Conservation (phyloP, 306 rosid genomes). For the Ammopiptanthus mongolicus region DNA sequence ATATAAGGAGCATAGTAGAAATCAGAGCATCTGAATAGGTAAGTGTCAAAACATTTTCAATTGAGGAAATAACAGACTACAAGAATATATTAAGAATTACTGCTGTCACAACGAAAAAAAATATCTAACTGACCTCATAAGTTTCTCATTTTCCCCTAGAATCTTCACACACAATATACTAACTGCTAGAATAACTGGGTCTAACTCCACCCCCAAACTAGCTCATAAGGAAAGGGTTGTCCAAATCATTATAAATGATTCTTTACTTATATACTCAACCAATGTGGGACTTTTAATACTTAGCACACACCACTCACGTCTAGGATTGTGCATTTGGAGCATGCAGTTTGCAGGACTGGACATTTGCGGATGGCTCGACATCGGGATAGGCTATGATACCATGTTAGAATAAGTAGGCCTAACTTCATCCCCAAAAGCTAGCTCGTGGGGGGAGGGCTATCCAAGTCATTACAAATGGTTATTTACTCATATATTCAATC, state of each 20-base stretch:
- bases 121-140: not conserved
- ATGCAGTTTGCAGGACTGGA: not conserved
- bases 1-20: not conserved
- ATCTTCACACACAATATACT: not conserved
- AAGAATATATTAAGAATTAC: not conserved
- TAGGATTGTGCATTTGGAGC: not conserved
- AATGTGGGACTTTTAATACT: not conserved
- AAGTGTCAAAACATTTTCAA: not conserved
- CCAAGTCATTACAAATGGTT: no score
- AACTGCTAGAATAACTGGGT: no score
- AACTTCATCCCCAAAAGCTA: no score
- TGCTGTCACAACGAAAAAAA: not conserved
- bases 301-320: not conserved
- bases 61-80: not conserved
- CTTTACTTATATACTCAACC: not conserved
- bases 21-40: not conserved
- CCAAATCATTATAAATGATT: no score
- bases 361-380: no score
- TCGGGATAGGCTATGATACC: no score
- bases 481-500: no score
- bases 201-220: no score
- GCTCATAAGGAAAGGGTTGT: no score
- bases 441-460: no score
- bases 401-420: no score
- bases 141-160: not conserved